Conservation (phyloP, 495 filamentous ascomycete genomes). For the Penicillium macrosclerotiorum region DNA sequence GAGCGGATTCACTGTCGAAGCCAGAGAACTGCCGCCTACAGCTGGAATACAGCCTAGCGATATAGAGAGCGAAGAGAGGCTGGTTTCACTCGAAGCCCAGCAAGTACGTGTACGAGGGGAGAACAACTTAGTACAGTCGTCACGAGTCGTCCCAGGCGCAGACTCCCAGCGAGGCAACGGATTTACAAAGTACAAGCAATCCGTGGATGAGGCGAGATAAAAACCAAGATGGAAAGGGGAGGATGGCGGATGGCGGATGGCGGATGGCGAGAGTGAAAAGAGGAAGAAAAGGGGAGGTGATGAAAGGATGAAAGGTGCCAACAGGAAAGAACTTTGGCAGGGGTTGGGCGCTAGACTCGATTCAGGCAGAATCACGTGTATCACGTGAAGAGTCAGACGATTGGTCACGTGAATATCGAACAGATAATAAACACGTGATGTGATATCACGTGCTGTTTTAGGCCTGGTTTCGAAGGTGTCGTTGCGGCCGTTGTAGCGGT, state of each 20-base stretch:
- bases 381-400: background rate
- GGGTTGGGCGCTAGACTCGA: background rate
- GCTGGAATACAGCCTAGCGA: slow-evolving; percentile 47
- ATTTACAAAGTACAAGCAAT: slow-evolving; percentile 26
- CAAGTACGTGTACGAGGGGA: slow-evolving; percentile 38
- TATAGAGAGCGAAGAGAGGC: background rate
- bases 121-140: slow-evolving; percentile 26
- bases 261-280: slow-evolving; percentile 14
- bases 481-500: too few relatives aligned
- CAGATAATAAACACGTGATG: too few relatives aligned
- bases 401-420: too few relatives aligned
- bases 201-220: slow-evolving; percentile 10
- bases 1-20: slow-evolving; percentile 33
- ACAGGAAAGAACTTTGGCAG: slow-evolving; percentile 9
- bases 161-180: slow-evolving; percentile 10
- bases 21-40: slow-evolving; percentile 42
- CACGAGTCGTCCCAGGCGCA: slow-evolving; percentile 15
- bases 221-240: slow-evolving; percentile 15
- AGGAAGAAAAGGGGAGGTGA: slow-evolving; percentile 15
- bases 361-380: background rate
- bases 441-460: background rate
- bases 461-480: too few relatives aligned
- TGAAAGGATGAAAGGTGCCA: slow-evolving; percentile 16
- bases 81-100: slow-evolving; percentile 15
- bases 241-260: slow-evolving; percentile 15